Evolutionary conservation across 495 filamentous ascomycete species (phyloP).

Genomic region (Staphylotrichum longicolle): DNA sequence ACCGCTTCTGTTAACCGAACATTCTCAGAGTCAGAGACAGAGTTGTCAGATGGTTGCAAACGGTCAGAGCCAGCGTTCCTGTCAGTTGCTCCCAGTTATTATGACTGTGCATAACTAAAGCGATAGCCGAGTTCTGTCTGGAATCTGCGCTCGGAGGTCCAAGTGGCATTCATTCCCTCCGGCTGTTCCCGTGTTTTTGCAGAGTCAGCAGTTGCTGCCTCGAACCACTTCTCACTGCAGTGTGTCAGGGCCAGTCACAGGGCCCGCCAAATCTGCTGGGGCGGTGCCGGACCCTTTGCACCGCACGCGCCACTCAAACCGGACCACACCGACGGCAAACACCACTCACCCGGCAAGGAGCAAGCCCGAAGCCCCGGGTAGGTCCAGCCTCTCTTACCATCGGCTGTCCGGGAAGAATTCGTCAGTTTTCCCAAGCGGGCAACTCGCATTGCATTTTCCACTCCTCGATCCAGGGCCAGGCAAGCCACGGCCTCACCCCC

Average conservation of each 20-base stretch:
- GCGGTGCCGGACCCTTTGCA: neutral
- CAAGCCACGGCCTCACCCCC: too few relatives aligned
- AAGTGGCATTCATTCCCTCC: too few relatives aligned
- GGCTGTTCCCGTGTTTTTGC: too few relatives aligned
- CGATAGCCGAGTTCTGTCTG: too few relatives aligned
- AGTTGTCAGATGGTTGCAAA: too few relatives aligned
- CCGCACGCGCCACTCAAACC: constrained; percentile 7
- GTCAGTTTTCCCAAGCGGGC: neutral
- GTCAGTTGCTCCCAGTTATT: too few relatives aligned
- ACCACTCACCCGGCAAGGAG: neutral
- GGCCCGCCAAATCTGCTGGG: neutral
- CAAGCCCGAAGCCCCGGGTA: neutral
- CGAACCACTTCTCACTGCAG: constrained; percentile 1
- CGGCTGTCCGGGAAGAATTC: neutral
- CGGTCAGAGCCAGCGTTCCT: too few relatives aligned
- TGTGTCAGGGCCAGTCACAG: constrained; percentile 3
- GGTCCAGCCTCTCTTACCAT: neutral
- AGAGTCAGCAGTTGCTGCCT: neutral
- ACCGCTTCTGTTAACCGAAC: too few relatives aligned
- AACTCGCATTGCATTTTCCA: neutral
- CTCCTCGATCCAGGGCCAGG: neutral
- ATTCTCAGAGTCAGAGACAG: too few relatives aligned
- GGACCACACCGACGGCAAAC: neutral
- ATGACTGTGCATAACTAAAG: too few relatives aligned
- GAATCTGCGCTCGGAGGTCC: too few relatives aligned